These are phyloP conservation scores for Bidens hawaiensis DNA, from an alignment of 140 eudicot genomes.

Conservation along the genomic window DNA sequence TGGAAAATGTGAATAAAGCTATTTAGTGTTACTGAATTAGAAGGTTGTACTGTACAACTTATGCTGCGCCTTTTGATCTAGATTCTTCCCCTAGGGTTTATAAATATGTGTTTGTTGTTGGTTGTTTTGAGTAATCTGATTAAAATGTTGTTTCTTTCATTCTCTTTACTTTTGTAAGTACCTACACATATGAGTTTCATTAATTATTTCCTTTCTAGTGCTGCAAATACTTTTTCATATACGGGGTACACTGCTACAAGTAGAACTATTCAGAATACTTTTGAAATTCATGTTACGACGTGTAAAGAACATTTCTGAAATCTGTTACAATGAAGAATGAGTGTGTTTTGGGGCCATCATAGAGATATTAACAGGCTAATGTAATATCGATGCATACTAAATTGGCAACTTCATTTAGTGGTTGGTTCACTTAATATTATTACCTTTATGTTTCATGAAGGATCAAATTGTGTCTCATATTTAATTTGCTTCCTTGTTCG, in stretches of 20 bases:
- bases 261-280: neutral
- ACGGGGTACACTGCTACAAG: conserved; percentile 13
- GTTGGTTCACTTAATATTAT: neutral
- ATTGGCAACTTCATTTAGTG: neutral
- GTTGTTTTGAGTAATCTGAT: conserved; percentile 15
- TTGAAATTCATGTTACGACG: conserved; percentile 1
- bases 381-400: neutral
- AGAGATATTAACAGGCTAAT: neutral
- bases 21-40: too few relatives aligned
- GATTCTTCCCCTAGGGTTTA: conserved; percentile 7
- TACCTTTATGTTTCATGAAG: neutral
- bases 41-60: conserved; percentile 14
- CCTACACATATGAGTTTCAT: conserved; percentile 17
- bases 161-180: neutral
- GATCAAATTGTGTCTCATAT: conserved; percentile 5
- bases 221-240: neutral
- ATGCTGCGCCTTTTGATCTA: neutral
- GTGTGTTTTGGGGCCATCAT: conserved; percentile 1
- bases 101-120: conserved; percentile 17
- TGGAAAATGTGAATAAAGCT: too few relatives aligned
- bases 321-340: neutral
- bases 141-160: neutral
- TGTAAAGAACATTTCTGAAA: conserved; percentile 1
- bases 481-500: conserved; percentile 18
- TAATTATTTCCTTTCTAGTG: conserved; percentile 4